Evolutionary conservation across 352 stramenopile genomes (phyloP).

Genomic region (Pythium angustatum): DNA sequence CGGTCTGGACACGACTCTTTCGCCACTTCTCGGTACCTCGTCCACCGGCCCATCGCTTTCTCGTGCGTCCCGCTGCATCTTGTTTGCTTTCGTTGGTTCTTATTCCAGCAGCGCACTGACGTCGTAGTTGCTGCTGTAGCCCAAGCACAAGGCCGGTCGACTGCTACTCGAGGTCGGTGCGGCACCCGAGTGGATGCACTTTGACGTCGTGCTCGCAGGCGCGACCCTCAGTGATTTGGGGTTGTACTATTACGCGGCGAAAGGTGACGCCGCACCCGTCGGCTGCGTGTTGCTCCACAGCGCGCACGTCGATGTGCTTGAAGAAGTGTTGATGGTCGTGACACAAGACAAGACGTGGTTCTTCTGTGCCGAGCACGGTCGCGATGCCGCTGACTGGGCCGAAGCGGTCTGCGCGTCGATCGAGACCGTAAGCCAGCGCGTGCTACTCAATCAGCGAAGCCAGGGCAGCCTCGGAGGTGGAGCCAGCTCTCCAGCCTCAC

Average conservation of each 20-base stretch:
- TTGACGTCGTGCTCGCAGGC: slow-evolving; percentile 67
- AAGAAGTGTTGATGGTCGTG: slow-evolving; percentile 79
- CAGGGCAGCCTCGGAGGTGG: too few relatives aligned
- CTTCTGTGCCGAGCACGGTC: slow-evolving; percentile 59
- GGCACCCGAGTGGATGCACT: slow-evolving; percentile 55
- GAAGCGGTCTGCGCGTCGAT: slow-evolving; percentile 63
- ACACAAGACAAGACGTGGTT: slow-evolving; percentile 82
- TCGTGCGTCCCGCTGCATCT: slow-evolving; percentile 32
- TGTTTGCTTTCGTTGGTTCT: too few relatives aligned
- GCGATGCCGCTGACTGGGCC: slow-evolving; percentile 63
- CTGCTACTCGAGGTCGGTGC: slow-evolving; percentile 62
- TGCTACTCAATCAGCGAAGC: slow-evolving; percentile 21
- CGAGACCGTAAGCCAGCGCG: slow-evolving; percentile 38
- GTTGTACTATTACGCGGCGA: slow-evolving; percentile 68
- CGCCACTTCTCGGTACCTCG: slow-evolving; percentile 42
- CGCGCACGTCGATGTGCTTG: slow-evolving; percentile 68
- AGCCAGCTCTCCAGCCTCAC: too few relatives aligned
- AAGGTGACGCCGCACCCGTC: slow-evolving; percentile 37
- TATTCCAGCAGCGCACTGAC: too few relatives aligned
- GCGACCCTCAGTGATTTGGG: slow-evolving; percentile 49
- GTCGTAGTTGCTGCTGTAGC: too few relatives aligned
- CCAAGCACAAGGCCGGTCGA: slow-evolving; percentile 59
- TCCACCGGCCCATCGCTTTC: slow-evolving; percentile 37
- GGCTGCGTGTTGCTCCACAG: slow-evolving; percentile 63
- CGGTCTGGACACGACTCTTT: slow-evolving; percentile 56